phyloP scores from a whole-genome alignment of 1,139 yeast genomes.

The Debaryomycetaceae sp. region DNA sequence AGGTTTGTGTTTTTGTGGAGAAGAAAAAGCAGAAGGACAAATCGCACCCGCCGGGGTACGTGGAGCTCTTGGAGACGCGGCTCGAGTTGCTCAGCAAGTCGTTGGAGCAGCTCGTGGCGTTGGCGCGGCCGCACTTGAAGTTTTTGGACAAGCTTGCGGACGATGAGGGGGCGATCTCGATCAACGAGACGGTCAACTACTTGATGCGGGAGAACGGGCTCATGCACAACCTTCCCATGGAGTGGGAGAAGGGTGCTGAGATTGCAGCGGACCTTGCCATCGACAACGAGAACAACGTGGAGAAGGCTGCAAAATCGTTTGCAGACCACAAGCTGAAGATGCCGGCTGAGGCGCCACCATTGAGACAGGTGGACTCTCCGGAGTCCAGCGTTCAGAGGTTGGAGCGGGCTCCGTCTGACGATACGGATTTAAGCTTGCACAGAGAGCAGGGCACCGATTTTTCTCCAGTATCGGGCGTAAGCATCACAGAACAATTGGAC shows the following conservation, averaged over 20 bases:
- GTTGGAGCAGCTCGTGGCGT: constrained; percentile 38
- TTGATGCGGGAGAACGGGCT: constrained; percentile 37
- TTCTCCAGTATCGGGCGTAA: constrained; percentile 6
- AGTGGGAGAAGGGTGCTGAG: constrained; percentile 44
- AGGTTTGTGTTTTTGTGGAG: constrained; percentile 72
- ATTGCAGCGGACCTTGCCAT: constrained; percentile 33
- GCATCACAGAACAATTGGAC: constrained; percentile 7
- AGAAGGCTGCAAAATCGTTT: constrained; percentile 25
- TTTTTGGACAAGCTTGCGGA: constrained; percentile 19
- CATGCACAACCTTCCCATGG: constrained; percentile 36
- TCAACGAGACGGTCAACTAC: constrained; percentile 47
- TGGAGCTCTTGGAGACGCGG: constrained; percentile 67
- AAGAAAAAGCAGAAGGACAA: constrained; percentile 61
- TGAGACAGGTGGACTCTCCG: constrained; percentile 3
- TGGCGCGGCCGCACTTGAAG: constrained; percentile 34
- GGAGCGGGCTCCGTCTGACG: neutral
- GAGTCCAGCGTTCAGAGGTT: neutral
- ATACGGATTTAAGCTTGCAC: neutral
- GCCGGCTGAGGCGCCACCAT: neutral
- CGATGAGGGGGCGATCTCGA: constrained; percentile 28
- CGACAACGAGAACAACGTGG: constrained; percentile 17
- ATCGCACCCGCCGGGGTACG: constrained; percentile 61
- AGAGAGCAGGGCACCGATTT: neutral
- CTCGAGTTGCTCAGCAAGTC: constrained; percentile 59
- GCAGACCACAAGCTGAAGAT: constrained; percentile 25